Conservation (phyloP, 495 filamentous ascomycete genomes). For the Durotheca rogersii region DNA sequence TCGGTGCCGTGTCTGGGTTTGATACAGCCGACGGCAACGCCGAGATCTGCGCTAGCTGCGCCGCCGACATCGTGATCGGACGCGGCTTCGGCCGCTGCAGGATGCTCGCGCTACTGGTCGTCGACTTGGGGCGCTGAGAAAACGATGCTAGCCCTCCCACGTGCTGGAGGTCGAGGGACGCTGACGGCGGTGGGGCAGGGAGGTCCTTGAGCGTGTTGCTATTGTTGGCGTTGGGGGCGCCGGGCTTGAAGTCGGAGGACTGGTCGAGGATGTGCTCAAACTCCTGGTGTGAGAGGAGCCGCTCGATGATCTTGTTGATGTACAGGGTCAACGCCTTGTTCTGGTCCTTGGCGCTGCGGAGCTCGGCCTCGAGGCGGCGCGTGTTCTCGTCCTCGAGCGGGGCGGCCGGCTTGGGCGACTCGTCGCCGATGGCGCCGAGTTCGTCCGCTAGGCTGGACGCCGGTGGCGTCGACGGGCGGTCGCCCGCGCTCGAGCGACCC, state of each 20-base stretch:
- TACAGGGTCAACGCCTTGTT: conserved; percentile 97
- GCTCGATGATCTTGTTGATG: conserved; percentile 97
- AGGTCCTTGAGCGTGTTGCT: conserved; percentile 80
- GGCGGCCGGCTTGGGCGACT: conserved; percentile 54
- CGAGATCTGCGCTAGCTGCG: conserved; percentile 34
- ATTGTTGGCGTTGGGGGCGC: too few species aligned
- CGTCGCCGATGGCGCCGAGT: conserved; percentile 55
- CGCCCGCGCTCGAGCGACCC: conserved; percentile 42
- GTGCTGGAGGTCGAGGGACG: conserved; percentile 59
- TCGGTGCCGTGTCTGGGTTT: conserved; percentile 79
- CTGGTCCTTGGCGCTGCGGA: conserved; percentile 82
- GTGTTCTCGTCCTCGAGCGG: conserved; percentile 58
- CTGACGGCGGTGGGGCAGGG: conserved; percentile 70
- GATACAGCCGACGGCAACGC: conserved; percentile 44
- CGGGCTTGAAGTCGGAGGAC: conserved; percentile 56
- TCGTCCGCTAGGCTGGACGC: conserved; percentile 85
- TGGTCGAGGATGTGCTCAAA: conserved; percentile 92
- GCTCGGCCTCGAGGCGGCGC: conserved; percentile 72
- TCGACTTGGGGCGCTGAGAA: conserved; percentile 79
- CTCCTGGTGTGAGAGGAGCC: conserved; percentile 87
- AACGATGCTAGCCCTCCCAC: conserved; percentile 57
- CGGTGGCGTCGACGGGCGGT: conserved; percentile 41
- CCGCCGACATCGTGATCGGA: conserved; percentile 63
- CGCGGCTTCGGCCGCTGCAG: conserved; percentile 48
- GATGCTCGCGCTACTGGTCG: conserved; percentile 49